phyloP scores from a whole-genome alignment of 352 stramenopile genomes.

The Albugo candida region DNA sequence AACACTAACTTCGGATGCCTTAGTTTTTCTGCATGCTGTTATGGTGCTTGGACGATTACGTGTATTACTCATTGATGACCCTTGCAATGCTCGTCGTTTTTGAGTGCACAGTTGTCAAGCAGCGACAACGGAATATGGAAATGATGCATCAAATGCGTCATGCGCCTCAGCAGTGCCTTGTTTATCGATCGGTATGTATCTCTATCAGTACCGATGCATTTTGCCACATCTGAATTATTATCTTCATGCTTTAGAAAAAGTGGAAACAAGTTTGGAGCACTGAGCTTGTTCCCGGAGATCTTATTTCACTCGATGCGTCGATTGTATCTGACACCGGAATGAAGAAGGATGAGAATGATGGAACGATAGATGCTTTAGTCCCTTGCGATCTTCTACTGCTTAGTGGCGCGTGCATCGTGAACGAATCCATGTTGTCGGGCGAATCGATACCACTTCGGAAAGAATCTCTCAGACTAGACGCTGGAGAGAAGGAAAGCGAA shows the following conservation, averaged over 20 bases:
- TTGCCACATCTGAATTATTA: neutral
- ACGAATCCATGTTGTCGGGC: slow-evolving; percentile 93
- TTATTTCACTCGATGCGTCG: slow-evolving; percentile 55
- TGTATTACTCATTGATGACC: slow-evolving; percentile 93
- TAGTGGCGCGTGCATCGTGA: slow-evolving; percentile 81
- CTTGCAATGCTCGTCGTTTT: slow-evolving; percentile 89
- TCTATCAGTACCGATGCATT: neutral
- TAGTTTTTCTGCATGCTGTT: slow-evolving; percentile 85
- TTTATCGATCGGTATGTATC: slow-evolving; percentile 34
- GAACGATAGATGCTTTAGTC: slow-evolving; percentile 14
- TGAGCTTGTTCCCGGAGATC: slow-evolving; percentile 65
- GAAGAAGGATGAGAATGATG: slow-evolving; percentile 6
- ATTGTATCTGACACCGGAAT: neutral
- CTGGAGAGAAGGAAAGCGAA: slow-evolving; percentile 2
- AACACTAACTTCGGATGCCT: neutral
- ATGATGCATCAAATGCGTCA: slow-evolving; percentile 73
- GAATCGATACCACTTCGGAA: slow-evolving; percentile 90
- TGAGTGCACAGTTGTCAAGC: slow-evolving; percentile 83
- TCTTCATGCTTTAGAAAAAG: slow-evolving; percentile 11
- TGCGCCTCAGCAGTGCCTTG: slow-evolving; percentile 36
- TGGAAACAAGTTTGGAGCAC: slow-evolving; percentile 46
- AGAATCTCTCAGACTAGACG: slow-evolving; percentile 22
- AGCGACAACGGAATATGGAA: slow-evolving; percentile 78
- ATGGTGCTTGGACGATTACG: slow-evolving; percentile 95
- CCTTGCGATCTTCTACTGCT: slow-evolving; percentile 86